A percentile compares a stretch with the other conserved stretches of the same genome.
These are phyloP conservation scores for Penicillium sp. DNA, from an alignment of 2,329 filamentous ascomycete genomes.

Conservation along the genomic window DNA sequence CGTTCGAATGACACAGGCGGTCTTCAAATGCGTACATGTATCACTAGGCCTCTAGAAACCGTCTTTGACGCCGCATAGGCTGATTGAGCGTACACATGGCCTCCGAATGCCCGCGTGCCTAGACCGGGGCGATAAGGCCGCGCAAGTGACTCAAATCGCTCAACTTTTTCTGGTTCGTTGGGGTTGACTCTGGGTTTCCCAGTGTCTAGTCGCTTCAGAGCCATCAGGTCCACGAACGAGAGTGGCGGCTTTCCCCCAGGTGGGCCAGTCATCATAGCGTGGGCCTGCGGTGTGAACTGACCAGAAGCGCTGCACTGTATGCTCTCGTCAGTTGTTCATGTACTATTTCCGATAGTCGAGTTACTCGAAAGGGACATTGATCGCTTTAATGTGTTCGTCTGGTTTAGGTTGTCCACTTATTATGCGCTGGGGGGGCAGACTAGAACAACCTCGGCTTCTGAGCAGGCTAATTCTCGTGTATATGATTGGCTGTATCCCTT, in stretches of 20 bases:
- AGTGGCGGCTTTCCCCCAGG: conserved; percentile 7
- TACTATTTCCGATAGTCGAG: background rate
- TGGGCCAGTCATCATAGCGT: background rate
- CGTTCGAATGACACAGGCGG: background rate
- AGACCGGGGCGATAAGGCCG: conserved; percentile 49
- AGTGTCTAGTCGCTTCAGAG: conserved; percentile 33
- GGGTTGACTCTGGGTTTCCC: conserved; percentile 11
- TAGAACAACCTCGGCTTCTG: background rate
- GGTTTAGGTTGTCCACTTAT: background rate
- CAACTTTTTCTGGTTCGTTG: conserved; percentile 32
- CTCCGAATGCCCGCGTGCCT: conserved; percentile 55
- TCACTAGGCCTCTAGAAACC: conserved; percentile 53
- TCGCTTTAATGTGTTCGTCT: background rate
- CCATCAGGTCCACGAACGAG: conserved; percentile 39
- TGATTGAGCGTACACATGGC: conserved; percentile 63
- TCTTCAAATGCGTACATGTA: conserved; percentile 52
- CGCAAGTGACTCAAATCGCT: conserved; percentile 36
- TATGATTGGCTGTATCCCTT: background rate
- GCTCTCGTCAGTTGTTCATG: background rate
- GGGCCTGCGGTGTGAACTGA: background rate
- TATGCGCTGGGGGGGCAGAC: background rate
- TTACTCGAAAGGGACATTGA: background rate
- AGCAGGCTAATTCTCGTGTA: background rate
- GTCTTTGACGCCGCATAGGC: conserved; percentile 62
- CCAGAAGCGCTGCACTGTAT: background rate